These are phyloP conservation scores for Pyricularia sp. DNA, from an alignment of 2,329 filamentous ascomycete species.

Conservation along the genomic window DNA sequence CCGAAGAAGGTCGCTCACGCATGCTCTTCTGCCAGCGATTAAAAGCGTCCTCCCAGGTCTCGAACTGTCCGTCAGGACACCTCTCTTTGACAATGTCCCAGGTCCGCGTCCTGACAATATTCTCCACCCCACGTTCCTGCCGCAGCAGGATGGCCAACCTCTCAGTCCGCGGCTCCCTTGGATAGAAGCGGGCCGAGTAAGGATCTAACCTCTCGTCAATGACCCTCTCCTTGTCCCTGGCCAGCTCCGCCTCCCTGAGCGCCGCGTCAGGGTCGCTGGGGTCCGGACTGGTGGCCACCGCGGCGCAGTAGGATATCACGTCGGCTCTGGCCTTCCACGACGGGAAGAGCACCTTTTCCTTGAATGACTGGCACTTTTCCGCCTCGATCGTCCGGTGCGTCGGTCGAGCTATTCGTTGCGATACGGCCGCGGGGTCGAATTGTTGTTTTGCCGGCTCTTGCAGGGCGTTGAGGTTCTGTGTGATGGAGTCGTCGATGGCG, in stretches of 20 bases:
- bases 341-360: constrained; percentile 67
- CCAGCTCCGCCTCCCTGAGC: constrained; percentile 55
- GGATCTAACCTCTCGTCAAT: constrained; percentile 87
- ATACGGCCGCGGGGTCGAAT: constrained; percentile 72
- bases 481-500: constrained; percentile 84
- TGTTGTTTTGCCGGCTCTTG: constrained; percentile 56
- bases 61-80: constrained; percentile 44
- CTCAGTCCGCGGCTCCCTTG: constrained; percentile 68
- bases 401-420: constrained; percentile 41
- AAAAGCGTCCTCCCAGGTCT: constrained; percentile 52
- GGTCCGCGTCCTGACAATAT: constrained; percentile 66
- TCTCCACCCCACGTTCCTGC: constrained; percentile 65
- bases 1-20: not conserved
- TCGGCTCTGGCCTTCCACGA: constrained; percentile 76
- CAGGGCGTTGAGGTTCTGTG: constrained; percentile 83
- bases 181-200: constrained; percentile 75
- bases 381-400: constrained; percentile 42
- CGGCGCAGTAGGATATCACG: constrained; percentile 77
- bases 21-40: constrained; percentile 39
- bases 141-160: constrained; percentile 58
- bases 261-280: constrained; percentile 71
- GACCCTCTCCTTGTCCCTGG: constrained; percentile 55
- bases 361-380: constrained; percentile 56
- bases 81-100: constrained; percentile 69
- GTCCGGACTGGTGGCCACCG: constrained; percentile 77